Conservation (phyloP, 176 grass and related monocot genomes). For the Tillandsia leiboldiana region DNA sequence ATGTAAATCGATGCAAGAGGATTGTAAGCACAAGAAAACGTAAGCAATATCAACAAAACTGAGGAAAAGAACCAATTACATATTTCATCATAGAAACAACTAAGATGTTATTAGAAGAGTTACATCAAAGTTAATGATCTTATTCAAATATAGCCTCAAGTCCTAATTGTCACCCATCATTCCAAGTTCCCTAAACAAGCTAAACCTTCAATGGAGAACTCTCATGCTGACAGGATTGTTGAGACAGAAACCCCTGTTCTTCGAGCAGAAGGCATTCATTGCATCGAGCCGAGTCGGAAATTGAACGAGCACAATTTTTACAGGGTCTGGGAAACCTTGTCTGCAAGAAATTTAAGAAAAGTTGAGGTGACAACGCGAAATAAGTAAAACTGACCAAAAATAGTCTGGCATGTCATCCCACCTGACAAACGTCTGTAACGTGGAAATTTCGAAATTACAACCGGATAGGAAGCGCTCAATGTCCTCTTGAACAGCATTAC, state of each 20-base stretch:
- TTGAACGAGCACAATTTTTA: conserved; percentile 50
- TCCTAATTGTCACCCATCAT: background rate
- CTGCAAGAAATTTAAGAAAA: conserved; percentile 21
- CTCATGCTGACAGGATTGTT: conserved; percentile 51
- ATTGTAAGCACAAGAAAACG: too few species aligned
- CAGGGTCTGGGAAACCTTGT: conserved; percentile 40
- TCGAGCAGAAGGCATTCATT: conserved; percentile 45
- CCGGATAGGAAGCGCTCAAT: conserved; percentile 79
- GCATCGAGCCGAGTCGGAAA: conserved; percentile 57
- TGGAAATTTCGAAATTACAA: conserved; percentile 47
- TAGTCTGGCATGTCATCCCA: conserved; percentile 1
- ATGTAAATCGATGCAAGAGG: too few species aligned
- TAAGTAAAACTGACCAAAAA: conserved; percentile 11
- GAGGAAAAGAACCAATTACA: too few species aligned
- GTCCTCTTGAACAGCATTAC: conserved; percentile 50
- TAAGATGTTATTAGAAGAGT: too few species aligned
- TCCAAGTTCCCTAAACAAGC: background rate
- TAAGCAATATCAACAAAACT: too few species aligned
- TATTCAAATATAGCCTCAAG: background rate
- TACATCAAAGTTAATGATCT: too few species aligned
- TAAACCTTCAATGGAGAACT: conserved; percentile 49
- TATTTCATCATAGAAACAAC: too few species aligned
- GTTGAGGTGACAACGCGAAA: conserved; percentile 4
- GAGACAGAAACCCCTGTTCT: conserved; percentile 78
- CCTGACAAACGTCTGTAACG: conserved; percentile 57